These are phyloP conservation scores for Xylaria scruposa DNA, from an alignment of 495 filamentous ascomycete species.

Conservation along the genomic window DNA sequence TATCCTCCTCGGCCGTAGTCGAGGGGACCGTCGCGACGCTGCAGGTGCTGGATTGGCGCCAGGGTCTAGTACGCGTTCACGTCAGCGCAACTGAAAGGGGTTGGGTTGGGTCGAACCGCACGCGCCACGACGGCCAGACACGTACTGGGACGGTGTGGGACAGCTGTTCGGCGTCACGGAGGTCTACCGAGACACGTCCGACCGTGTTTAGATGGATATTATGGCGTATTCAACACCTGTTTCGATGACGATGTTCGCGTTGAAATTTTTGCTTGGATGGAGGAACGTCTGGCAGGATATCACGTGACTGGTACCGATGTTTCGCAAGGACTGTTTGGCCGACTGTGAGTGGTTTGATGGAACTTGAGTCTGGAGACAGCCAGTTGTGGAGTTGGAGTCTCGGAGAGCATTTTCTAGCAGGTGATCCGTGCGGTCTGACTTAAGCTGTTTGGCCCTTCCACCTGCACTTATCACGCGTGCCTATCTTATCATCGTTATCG, in stretches of 20 bases:
- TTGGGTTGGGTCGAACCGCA: conserved; percentile 2
- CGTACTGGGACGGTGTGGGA: conserved; percentile 26
- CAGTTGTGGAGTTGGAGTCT: conserved; percentile 11
- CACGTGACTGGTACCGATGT: conserved; percentile 44
- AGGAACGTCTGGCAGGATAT: conserved; percentile 40
- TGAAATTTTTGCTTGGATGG: conserved; percentile 39
- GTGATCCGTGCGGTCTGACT: conserved; percentile 16
- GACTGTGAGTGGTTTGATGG: conserved; percentile 40
- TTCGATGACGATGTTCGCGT: conserved; percentile 39
- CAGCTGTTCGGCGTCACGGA: conserved; percentile 27
- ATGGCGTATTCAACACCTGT: conserved; percentile 32
- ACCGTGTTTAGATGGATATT: conserved; percentile 34
- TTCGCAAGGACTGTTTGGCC: conserved; percentile 31
- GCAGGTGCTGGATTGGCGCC: conserved; percentile 58
- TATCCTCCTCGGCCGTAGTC: conserved; percentile 61
- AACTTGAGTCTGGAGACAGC: conserved; percentile 22
- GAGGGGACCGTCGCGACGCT: conserved; percentile 60
- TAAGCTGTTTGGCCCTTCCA: not conserved
- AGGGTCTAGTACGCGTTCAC: conserved; percentile 48
- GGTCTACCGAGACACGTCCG: conserved; percentile 34
- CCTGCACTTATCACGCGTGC: not conserved
- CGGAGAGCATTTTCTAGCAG: not conserved
- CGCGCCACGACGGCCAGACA: conserved; percentile 3
- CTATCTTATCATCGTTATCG: not conserved
- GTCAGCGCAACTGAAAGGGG: conserved; percentile 30